A percentile compares a stretch with the other conserved stretches of the same genome.
These are phyloP conservation scores for Lactifluus volemus DNA, from an alignment of 768 basidiomycete species.

Conservation along the genomic window DNA sequence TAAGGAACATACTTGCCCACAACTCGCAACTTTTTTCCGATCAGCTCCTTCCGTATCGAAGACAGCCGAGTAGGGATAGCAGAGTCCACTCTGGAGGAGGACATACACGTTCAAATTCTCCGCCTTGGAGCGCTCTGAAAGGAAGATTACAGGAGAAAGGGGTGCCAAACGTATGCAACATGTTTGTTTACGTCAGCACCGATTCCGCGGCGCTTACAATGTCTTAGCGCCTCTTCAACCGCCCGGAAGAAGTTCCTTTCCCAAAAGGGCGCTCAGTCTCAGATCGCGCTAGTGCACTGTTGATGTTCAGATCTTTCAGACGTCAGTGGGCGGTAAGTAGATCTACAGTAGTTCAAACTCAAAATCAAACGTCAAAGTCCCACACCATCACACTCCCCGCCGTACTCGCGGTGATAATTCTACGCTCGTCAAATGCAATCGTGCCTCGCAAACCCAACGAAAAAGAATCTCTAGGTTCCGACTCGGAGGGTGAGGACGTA, in stretches of 20 bases:
- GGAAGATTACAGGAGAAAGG: neutral
- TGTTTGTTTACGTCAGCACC: too few species aligned
- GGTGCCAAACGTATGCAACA: neutral
- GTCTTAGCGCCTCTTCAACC: too few species aligned
- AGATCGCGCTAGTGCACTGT: too few species aligned
- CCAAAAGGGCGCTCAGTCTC: too few species aligned
- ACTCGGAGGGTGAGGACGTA: conserved; percentile 3
- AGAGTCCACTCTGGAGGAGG: conserved; percentile 14
- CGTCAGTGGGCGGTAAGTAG: neutral
- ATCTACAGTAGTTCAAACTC: neutral
- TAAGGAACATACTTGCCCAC: conserved; percentile 16
- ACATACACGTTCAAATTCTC: neutral
- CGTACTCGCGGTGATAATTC: conserved; percentile 45
- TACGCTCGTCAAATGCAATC: conserved; percentile 65
- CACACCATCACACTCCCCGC: conserved; percentile 36
- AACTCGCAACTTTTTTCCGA: conserved; percentile 19
- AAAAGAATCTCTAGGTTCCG: neutral
- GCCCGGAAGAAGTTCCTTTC: too few species aligned
- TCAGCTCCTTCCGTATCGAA: conserved; percentile 13
- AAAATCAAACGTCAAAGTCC: conserved; percentile 47
- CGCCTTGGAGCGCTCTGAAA: neutral
- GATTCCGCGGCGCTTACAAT: too few species aligned
- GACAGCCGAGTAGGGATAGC: conserved; percentile 15
- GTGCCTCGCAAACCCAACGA: conserved; percentile 27
- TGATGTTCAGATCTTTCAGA: neutral